Evolutionary conservation across 768 basidiomycete species (phyloP).

Genomic region (Chalciporus pseudorubinellus): DNA sequence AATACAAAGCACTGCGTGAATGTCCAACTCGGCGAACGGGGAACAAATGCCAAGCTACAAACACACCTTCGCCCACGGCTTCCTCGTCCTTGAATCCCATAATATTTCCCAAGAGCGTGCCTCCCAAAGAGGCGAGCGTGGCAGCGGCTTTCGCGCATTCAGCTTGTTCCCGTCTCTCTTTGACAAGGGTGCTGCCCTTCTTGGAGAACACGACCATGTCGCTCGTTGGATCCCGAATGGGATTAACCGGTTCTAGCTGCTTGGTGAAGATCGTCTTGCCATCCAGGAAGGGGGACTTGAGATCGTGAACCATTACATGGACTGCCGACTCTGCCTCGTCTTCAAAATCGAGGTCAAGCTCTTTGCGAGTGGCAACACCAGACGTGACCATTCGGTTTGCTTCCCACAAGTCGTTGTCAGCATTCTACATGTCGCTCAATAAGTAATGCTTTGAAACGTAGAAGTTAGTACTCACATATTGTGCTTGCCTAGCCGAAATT

Average conservation of each 20-base stretch:
- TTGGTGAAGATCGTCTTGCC: constrained; percentile 95
- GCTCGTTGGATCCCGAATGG: constrained; percentile 87
- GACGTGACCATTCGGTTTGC: constrained; percentile 97
- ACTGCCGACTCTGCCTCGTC: constrained; percentile 96
- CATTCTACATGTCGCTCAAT: constrained; percentile 58
- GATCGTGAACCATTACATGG: constrained; percentile 94
- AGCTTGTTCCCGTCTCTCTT: constrained; percentile 94
- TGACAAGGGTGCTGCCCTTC: constrained; percentile 93
- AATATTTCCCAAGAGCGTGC: constrained; percentile 93
- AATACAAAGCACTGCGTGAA: constrained; percentile 65
- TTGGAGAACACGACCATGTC: constrained; percentile 96
- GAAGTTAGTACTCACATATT: constrained; percentile 65
- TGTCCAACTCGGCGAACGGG: constrained; percentile 58
- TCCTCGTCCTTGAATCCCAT: constrained; percentile 97
- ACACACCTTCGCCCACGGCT: constrained; percentile 86
- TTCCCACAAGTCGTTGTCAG: constrained; percentile 98
- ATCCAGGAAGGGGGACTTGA: constrained; percentile 97
- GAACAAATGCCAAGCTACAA: constrained; percentile 13
- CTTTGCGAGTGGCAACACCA: constrained; percentile 84
- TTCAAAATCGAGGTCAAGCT: constrained; percentile 91
- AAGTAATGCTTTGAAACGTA: constrained; percentile 4
- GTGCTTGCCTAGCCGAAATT: constrained; percentile 91
- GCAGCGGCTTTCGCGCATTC: constrained; percentile 96
- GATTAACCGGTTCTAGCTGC: constrained; percentile 96
- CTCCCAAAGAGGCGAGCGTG: constrained; percentile 88